Percentiles rank a stretch among this genome's conserved stretches.
phyloP scores from a whole-genome alignment of 139 green algal genomes.

The Choricystis sp. region DNA sequence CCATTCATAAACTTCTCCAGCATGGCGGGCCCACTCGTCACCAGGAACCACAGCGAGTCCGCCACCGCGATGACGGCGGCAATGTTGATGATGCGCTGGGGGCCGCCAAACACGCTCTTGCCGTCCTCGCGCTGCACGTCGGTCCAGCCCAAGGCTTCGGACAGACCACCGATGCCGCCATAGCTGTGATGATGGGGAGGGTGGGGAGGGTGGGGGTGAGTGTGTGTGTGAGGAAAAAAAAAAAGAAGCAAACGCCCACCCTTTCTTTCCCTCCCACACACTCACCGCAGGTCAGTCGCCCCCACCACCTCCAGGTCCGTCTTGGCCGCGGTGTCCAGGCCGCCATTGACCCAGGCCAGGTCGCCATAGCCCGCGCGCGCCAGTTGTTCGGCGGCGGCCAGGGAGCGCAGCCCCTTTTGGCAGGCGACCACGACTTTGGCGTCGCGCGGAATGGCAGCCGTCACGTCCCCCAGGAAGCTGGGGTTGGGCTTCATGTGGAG shows the following conservation, averaged over 20 bases:
- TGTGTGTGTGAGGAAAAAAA: no score
- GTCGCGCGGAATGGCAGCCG: constrained; percentile 12
- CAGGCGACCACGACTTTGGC: constrained; percentile 54
- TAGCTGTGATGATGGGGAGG: no score
- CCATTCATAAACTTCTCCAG: neutral
- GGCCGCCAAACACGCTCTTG: constrained; percentile 22
- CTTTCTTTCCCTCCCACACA: constrained; percentile 1
- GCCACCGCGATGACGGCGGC: constrained; percentile 7
- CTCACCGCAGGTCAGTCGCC: constrained; percentile 28
- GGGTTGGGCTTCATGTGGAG: constrained; percentile 73
- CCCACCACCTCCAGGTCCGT: constrained; percentile 40
- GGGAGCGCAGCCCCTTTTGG: constrained; percentile 71
- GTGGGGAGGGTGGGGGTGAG: no score
- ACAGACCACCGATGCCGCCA: constrained; percentile 72
- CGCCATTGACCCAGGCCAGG: constrained; percentile 84
- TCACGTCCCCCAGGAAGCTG: constrained; percentile 56
- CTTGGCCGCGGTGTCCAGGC: constrained; percentile 59
- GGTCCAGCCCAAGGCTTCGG: constrained; percentile 70
- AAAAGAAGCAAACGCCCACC: no score
- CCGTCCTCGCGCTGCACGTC: constrained; percentile 56
- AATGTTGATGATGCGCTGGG: constrained; percentile 25
- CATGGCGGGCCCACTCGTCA: neutral
- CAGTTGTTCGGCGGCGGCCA: constrained; percentile 40
- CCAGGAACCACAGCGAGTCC: constrained; percentile 11
- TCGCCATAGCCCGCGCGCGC: constrained; percentile 38